Evolutionary conservation across 441 rosid genomes (phyloP), one percentile per base, ranked within the genome.

Genomic region (Euphorbia schlechtendalii): DNA sequence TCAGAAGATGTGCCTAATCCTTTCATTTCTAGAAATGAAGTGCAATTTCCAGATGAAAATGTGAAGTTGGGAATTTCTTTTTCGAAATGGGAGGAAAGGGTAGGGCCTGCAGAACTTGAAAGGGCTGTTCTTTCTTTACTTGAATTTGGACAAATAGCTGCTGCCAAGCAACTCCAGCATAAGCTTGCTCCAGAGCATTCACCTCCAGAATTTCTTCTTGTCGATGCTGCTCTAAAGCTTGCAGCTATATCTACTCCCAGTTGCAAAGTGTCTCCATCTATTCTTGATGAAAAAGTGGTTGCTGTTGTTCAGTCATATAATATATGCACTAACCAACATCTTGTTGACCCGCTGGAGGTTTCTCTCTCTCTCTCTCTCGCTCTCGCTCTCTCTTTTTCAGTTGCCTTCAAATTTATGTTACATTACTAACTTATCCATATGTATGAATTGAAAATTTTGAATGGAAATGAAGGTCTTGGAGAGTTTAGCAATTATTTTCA

Each of bases 141-240:
- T 77, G 99, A 95, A 80, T 89, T 92, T 78, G 99, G 98, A 72
- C 98, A 92, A 80, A 84, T 86, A 72, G 68, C 89, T 68, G 99
- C 99, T 76, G 92, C 98, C 58, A 95, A 89, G 83, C 97, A 95
- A 80, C 97, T 95, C 64, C 99, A 95, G 67, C 80, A 85, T 71
- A 94, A 94, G 82, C 86, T 92, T 66, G 84, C 98, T 68, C 96
- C 97, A 49, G 86, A 75, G 49, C 77, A 80, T 68, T 64, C 74
- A 58, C 97, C 96, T 78, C 79, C 86, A 66, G 99, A 95, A 74
- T 79, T 95, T 71, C 65, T 65, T 64, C 87, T 92, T 59, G 83
- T 86, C 46, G 89, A 86, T 82, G 81, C 87, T 83, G 89, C 91
- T 72, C 78, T 89, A 75, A 88, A 83, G 77, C 92, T 92, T 75